Evolutionary conservation across 75 land plant genomes (phyloP).

Genomic region (Sequoia sempervirens): DNA sequence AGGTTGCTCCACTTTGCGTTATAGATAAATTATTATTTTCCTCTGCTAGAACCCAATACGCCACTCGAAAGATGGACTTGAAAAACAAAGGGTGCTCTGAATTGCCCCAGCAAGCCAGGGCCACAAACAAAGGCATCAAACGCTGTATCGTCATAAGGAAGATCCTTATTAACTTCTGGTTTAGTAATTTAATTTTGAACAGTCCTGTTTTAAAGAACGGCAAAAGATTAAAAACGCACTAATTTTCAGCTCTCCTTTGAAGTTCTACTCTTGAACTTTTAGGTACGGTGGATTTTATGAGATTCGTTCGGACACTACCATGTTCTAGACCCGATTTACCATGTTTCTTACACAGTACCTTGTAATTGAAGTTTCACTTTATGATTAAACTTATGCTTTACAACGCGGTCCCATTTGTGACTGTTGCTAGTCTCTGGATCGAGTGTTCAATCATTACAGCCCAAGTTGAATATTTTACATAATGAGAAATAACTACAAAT

Average conservation of each 20-base stretch:
- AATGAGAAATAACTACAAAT: too few species aligned
- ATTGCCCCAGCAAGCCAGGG: neutral
- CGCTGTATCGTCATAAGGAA: neutral
- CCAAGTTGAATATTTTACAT: neutral
- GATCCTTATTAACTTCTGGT: neutral
- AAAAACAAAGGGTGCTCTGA: neutral
- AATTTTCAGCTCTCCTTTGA: neutral
- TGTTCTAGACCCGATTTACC: neutral
- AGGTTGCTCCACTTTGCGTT: neutral
- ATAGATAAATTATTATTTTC: neutral
- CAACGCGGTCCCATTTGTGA: neutral
- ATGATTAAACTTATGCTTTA: neutral
- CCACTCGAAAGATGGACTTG: neutral
- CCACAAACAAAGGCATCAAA: neutral
- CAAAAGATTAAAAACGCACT: neutral
- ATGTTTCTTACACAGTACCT: neutral
- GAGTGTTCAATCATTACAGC: neutral
- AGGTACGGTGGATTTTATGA: neutral
- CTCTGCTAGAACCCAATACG: neutral
- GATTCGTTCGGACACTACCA: neutral
- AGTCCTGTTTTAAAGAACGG: neutral
- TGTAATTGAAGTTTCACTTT: neutral
- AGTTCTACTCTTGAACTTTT: neutral
- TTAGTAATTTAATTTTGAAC: neutral
- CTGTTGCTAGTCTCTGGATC: neutral